Base-by-base conservation (phyloP, 495 filamentous ascomycete genomes). In the Xeromyces bisporus region DNA sequence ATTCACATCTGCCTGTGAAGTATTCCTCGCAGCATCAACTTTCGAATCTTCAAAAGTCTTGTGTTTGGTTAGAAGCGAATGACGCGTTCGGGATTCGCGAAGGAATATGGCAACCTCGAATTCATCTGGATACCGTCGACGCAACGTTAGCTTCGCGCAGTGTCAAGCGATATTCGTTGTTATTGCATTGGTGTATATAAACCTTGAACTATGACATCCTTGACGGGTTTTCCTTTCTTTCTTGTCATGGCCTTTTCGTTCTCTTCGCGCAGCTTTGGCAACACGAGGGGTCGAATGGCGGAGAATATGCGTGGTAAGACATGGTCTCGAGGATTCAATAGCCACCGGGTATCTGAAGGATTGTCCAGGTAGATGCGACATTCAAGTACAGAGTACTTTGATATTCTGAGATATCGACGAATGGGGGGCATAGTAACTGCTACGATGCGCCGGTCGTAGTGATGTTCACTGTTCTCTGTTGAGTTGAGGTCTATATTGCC, bases 71-170 rank as follows among this genome's bases (percentile, higher is more conserved):
- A 96, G 67, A 7, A 97, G 64, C 10, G 81, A 76, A 60, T 96
- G 87, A 17, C 85, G 71, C n/a, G 80, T 82, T 14, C 74, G 75
- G 5, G 75, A 76, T 51, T 92, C 80, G 20, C 78, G 91, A 41
- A 97, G 68, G 56, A 94, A 97, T 37, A 96, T 74, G 11, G 81
- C 77, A 23, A 93, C 80, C 47, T 94, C 85, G 44, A 94, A 97
- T 30, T 91, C 86, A 59, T 93, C 89, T 91, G 48, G 21, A 11
- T 32, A n/a, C n/a, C n/a, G n/a, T n/a, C n/a, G n/a, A n/a, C 17
- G 12, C 29, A 14, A 36, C 17, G 18, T 37, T 7, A 31, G 23
- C 23, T n/a, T 24, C 7, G 23, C 23, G 23, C n/a, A 24, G 23
- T 24, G 6, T 7, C 23, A 7, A 24, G n/a, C n/a, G 27, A 6